Evolutionary conservation across 2,329 filamentous ascomycete species (phyloP), one percentile per base, ranked within the genome.

Genomic region (Fusarium coicis): DNA sequence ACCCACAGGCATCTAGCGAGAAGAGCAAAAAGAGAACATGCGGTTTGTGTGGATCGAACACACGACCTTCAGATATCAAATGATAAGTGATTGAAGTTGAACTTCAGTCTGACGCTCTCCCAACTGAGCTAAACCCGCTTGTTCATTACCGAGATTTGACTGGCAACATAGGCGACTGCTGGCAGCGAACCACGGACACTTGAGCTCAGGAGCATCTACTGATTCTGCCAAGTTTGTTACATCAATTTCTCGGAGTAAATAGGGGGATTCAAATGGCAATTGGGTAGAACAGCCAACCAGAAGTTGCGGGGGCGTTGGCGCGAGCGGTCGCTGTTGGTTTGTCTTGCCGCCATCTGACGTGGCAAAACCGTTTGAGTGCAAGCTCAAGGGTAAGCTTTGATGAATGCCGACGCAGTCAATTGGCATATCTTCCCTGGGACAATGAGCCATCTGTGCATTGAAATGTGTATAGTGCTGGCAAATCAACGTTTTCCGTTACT

Each of bases 11-110:
- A 57, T 9, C 18, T 54, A 19, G 14, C 18, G 18, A 16, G n/a
- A 10, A 15, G 30, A 3, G 16, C 28, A 61, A 60, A 61, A 61
- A 43, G 16, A 11, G 9, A 28, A 2, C 7, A 12, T 61, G 58
- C 58, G 58, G 58, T 61, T 61, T 61, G 32, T 61, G 58, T 61
- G 58, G 58, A 61, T 61, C 58, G 58, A 61, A 61, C 58, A 61
- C 58, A 61, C 32, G 58, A 61, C 58, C 58, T 56, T 61, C 58
- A 61, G 58, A 61, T 61, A 56, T 61, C 58, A 30, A 30, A 28
- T 30, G 49, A 61, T 56, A 43, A 43, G 12, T 23, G 58, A 56
- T 43, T 61, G 58, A 61, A 61, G 58, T 61, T 61, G 16, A 4
- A 16, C 58, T 61, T 61, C 58, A 61, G 58, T 61, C 58, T 61